phyloP scores from a whole-genome alignment of 768 basidiomycete species.

The Pluteus cervinus region DNA sequence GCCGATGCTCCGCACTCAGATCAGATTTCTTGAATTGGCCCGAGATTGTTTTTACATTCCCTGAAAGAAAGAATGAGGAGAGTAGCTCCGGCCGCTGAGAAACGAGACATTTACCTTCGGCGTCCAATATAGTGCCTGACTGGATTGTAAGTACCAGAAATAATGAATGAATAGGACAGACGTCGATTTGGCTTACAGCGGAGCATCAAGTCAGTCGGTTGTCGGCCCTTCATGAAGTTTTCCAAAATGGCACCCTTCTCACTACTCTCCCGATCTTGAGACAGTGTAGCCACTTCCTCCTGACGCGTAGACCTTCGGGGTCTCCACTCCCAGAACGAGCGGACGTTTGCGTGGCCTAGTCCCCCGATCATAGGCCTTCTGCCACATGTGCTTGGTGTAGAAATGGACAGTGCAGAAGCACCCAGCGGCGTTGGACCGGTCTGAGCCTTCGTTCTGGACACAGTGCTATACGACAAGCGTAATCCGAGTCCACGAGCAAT shows the following conservation, averaged over 20 bases:
- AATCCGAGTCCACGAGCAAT: no score
- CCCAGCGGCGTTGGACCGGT: no score
- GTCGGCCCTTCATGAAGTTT: conserved; percentile 81
- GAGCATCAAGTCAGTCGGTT: conserved; percentile 85
- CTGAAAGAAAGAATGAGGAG: conserved; percentile 30
- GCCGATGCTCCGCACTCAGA: conserved; percentile 77
- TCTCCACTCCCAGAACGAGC: no score
- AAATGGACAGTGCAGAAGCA: no score
- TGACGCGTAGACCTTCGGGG: no score
- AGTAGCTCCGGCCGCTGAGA: conserved; percentile 14
- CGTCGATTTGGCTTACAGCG: conserved; percentile 58
- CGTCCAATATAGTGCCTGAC: conserved; percentile 82
- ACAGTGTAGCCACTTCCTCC: no score
- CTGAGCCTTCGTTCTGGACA: no score
- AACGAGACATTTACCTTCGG: conserved; percentile 50
- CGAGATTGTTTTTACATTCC: conserved; percentile 81
- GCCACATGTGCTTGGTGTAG: no score
- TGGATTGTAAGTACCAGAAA: conserved; percentile 9
- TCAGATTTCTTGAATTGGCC: conserved; percentile 90
- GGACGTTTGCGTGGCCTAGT: no score
- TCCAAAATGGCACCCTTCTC: conserved; percentile 72
- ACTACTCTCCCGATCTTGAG: conserved; percentile 1
- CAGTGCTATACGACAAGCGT: no score
- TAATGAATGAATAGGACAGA: conserved; percentile 7
- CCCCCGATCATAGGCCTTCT: no score